These are phyloP conservation scores for Cynanchum wilfordii DNA, from an alignment of 257 asterid genomes.

Conservation along the genomic window DNA sequence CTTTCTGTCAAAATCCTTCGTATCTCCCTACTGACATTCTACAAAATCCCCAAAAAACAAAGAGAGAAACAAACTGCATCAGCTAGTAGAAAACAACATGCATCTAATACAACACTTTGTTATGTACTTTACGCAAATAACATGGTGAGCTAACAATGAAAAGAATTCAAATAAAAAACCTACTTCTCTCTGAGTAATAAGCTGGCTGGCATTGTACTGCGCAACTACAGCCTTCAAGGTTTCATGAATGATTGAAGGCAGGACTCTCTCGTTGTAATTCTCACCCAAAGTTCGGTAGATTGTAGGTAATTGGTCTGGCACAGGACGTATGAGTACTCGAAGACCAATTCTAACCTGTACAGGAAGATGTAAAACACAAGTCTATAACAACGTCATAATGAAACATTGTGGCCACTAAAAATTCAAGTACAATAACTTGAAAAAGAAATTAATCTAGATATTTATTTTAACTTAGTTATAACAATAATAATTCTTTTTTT, in stretches of 20 bases:
- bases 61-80: background rate
- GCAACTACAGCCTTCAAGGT: conserved; percentile 92
- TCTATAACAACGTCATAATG: background rate
- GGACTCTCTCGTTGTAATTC: conserved; percentile 79
- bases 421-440: background rate
- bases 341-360: conserved; percentile 85
- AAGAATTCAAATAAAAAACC: background rate
- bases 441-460: background rate
- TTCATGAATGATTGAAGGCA: conserved; percentile 87
- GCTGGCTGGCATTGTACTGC: conserved; percentile 92
- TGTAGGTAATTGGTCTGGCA: conserved; percentile 79
- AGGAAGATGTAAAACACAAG: conserved; percentile 6
- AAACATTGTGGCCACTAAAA: background rate
- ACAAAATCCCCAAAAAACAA: conserved; percentile 10
- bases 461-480: background rate
- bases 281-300: conserved; percentile 78
- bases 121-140: background rate
- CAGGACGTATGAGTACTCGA: conserved; percentile 85
- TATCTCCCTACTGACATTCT: conserved; percentile 88
- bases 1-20: conserved; percentile 71
- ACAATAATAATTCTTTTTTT: background rate
- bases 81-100: background rate
- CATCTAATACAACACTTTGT: background rate
- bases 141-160: background rate
- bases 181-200: conserved; percentile 96